phyloP scores from a whole-genome alignment of 1,284 basidiomycete genomes.

The Puccinia novopanici region DNA sequence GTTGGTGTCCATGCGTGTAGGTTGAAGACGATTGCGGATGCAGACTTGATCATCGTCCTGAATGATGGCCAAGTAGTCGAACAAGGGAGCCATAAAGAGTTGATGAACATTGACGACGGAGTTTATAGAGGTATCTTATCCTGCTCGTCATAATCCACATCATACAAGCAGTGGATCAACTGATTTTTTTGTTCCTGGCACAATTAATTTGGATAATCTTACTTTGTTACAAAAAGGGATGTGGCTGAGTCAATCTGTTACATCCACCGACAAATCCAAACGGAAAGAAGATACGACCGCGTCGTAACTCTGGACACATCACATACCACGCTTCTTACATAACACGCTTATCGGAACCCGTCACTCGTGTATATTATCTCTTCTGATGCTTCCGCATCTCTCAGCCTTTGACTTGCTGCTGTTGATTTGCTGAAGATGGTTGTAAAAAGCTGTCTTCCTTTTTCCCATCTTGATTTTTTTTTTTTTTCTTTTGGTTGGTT shows the following conservation, averaged over 20 bases:
- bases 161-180: background rate
- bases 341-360: too few relatives aligned
- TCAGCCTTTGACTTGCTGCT: too few relatives aligned
- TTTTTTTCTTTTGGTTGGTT: too few relatives aligned
- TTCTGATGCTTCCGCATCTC: too few relatives aligned
- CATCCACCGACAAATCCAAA: background rate
- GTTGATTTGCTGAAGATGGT: too few relatives aligned
- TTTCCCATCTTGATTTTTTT: too few relatives aligned
- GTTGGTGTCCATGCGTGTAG: slow-evolving; percentile 8
- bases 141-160: too few relatives aligned
- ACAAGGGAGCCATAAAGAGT: slow-evolving; percentile 57
- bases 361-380: too few relatives aligned
- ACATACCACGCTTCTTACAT: too few relatives aligned
- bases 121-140: slow-evolving; percentile 51
- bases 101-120: slow-evolving; percentile 54
- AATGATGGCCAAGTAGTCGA: slow-evolving; percentile 57
- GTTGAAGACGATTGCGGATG: slow-evolving; percentile 45
- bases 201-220: background rate
- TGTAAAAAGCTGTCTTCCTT: too few relatives aligned
- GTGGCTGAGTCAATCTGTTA: slow-evolving; percentile 33
- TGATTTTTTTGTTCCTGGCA: background rate
- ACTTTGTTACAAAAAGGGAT: slow-evolving; percentile 8
- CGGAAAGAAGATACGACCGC: too few relatives aligned
- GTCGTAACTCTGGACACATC: background rate
- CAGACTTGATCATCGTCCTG: slow-evolving; percentile 58